Evolutionary conservation across 2,329 filamentous ascomycete species (phyloP).

Genomic region (Aspergillus intermedius): DNA sequence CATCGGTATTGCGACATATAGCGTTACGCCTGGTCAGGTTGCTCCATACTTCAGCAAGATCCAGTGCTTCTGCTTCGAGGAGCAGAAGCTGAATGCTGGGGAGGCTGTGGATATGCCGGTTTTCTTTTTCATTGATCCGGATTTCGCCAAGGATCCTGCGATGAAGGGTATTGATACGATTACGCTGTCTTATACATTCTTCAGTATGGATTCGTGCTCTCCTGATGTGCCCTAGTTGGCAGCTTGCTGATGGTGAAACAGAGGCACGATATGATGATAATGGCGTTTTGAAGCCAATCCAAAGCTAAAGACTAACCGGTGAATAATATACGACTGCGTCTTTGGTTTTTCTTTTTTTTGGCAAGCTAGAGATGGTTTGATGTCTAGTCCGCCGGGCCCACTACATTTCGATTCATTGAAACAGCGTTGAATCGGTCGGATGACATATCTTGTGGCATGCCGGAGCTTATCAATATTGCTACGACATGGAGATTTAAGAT

Average conservation of each 20-base stretch:
- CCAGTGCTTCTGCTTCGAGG: conserved; percentile 98
- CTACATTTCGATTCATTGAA: no score
- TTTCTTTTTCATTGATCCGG: conserved; percentile 97
- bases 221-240: not conserved
- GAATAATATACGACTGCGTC: no score
- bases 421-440: no score
- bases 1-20: conserved; percentile 96
- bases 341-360: no score
- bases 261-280: conserved; percentile 81
- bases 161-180: conserved; percentile 95
- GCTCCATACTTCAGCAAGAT: conserved; percentile 99
- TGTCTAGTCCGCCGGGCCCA: no score
- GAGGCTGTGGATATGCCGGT: conserved; percentile 99
- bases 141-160: conserved; percentile 82
- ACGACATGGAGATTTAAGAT: no score
- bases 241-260: conserved; percentile 39
- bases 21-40: conserved; percentile 89
- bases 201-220: conserved; percentile 59
- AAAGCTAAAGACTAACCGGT: conserved; percentile 20
- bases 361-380: no score
- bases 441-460: no score
- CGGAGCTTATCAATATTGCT: no score
- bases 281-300: conserved; percentile 58
- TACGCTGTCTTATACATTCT: conserved; percentile 95
- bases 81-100: conserved; percentile 85